A percentile compares a stretch with the other conserved stretches of the same genome.
These are phyloP conservation scores for Quercus variabilis DNA, from an alignment of 306 rosid genomes.

Conservation along the genomic window DNA sequence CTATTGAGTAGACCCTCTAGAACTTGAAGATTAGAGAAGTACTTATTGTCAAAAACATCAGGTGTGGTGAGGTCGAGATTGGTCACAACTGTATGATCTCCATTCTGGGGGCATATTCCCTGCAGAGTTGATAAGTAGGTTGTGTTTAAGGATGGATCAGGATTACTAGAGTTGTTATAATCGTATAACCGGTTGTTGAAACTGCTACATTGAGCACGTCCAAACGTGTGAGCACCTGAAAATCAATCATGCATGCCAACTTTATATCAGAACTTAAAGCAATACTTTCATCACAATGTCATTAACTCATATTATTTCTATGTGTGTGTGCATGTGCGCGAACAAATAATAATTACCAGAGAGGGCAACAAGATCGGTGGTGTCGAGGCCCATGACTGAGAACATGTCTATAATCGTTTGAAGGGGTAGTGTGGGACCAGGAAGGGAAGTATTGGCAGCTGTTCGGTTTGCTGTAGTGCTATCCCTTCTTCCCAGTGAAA, in stretches of 20 bases:
- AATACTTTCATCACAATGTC: background rate
- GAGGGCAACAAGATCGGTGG: slow-evolving; percentile 47
- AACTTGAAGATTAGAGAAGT: slow-evolving; percentile 20
- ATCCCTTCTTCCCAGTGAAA: slow-evolving; percentile 54
- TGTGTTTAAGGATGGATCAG: slow-evolving; percentile 15
- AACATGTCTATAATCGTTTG: slow-evolving; percentile 10
- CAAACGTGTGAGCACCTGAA: slow-evolving; percentile 33
- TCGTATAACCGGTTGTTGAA: background rate
- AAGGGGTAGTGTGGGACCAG: slow-evolving; percentile 13
- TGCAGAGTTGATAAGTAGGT: slow-evolving; percentile 5
- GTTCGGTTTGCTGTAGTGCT: slow-evolving; percentile 37
- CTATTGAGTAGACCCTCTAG: background rate
- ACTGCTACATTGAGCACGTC: background rate
- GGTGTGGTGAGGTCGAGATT: slow-evolving; percentile 8
- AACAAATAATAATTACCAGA: slow-evolving; percentile 33
- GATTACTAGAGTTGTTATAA: background rate
- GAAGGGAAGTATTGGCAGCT: slow-evolving; percentile 35
- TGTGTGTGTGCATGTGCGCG: background rate
- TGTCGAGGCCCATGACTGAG: slow-evolving; percentile 13
- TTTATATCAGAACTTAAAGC: background rate
- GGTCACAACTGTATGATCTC: background rate
- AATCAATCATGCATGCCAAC: background rate
- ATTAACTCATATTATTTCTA: too few species aligned
- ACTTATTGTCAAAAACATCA: background rate
- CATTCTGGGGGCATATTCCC: slow-evolving; percentile 13